phyloP scores from a whole-genome alignment of 345 rosid genomes.

The Raphanus raphanistrum region DNA sequence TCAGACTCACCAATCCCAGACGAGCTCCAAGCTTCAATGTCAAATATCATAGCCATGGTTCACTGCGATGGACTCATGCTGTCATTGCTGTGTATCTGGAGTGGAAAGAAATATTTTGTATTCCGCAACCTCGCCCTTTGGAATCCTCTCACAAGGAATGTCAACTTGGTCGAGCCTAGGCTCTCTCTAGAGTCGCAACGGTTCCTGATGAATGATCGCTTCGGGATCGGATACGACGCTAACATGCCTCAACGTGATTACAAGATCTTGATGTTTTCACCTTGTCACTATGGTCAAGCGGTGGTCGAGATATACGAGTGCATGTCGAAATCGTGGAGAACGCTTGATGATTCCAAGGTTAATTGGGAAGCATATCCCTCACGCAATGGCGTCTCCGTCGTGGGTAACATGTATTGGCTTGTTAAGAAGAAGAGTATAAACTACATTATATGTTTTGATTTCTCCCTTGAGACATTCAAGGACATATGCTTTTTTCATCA shows the following conservation, averaged over 20 bases:
- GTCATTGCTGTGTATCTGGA: neutral
- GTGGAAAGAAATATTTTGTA: too few relatives aligned
- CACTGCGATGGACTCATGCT: neutral
- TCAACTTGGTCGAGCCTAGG: neutral
- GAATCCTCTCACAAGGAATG: neutral
- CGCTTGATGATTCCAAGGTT: neutral
- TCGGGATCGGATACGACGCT: neutral
- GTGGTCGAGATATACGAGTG: neutral
- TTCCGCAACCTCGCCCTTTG: neutral
- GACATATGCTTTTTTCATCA: neutral
- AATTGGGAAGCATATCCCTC: neutral
- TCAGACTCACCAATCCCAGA: neutral
- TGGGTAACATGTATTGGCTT: neutral
- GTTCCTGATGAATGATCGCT: neutral
- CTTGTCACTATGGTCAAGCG: neutral
- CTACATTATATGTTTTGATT: neutral
- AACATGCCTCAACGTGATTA: neutral
- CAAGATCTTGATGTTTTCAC: neutral
- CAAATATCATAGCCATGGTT: neutral
- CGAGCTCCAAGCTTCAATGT: neutral
- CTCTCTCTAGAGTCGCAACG: neutral
- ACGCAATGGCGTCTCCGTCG: neutral
- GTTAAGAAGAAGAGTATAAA: neutral
- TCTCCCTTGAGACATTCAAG: neutral
- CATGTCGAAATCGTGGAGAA: neutral